These are phyloP conservation scores for Evernia prunastri DNA, from an alignment of 495 filamentous ascomycete species.

Conservation along the genomic window DNA sequence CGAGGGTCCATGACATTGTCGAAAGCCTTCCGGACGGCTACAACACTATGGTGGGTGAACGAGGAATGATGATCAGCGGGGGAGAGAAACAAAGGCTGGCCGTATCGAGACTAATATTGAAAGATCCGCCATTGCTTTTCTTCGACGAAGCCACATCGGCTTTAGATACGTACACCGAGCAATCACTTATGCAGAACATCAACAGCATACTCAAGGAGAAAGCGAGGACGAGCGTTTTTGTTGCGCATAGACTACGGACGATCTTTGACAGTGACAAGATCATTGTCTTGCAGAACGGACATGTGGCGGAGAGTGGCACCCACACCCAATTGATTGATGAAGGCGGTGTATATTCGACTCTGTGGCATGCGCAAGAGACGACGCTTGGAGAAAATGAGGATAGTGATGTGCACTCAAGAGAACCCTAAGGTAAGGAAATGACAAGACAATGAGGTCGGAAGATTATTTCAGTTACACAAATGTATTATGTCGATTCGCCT, in stretches of 20 bases:
- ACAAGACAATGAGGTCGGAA: not conserved
- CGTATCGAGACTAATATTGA: constrained; percentile 77
- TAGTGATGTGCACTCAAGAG: not conserved
- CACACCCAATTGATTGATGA: constrained; percentile 75
- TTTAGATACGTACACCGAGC: constrained; percentile 92
- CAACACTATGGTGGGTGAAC: constrained; percentile 85
- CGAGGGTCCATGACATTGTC: constrained; percentile 79
- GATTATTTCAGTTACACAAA: not conserved
- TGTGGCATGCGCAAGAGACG: constrained; percentile 61
- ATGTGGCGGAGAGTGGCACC: constrained; percentile 78
- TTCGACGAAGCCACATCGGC: constrained; percentile 98
- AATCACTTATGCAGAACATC: constrained; percentile 84
- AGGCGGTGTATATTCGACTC: constrained; percentile 75
- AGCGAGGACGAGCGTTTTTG: constrained; percentile 81
- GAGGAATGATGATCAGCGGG: constrained; percentile 97
- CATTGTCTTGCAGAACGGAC: constrained; percentile 79
- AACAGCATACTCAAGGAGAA: constrained; percentile 90
- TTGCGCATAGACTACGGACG: constrained; percentile 85
- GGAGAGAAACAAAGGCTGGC: constrained; percentile 95
- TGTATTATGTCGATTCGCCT: not conserved
- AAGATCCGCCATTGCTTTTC: constrained; percentile 88
- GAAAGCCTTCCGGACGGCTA: constrained; percentile 76
- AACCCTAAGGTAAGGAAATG: not conserved
- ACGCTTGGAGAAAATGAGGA: constrained; percentile 10
- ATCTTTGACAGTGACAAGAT: constrained; percentile 94